Evolutionary conservation across 1,284 basidiomycete genomes (phyloP).

Genomic region (Somion occarium): DNA sequence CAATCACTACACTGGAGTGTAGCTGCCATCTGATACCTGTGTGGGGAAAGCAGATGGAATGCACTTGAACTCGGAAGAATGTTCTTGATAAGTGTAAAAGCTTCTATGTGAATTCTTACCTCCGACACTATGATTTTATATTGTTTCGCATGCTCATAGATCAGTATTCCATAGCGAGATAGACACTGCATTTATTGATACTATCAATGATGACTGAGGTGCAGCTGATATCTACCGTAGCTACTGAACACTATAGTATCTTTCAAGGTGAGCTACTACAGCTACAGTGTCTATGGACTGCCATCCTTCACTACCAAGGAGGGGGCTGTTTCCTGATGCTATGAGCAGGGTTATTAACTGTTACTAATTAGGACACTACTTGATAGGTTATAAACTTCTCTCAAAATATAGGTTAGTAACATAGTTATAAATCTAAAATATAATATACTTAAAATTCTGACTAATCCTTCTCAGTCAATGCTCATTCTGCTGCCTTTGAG

Average conservation of each 20-base stretch:
- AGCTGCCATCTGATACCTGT: slow-evolving; percentile 14
- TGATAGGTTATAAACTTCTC: not conserved
- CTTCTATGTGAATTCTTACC: slow-evolving; percentile 18
- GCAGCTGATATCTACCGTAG: no score
- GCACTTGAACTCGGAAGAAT: slow-evolving; percentile 11
- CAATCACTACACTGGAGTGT: not conserved
- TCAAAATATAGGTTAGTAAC: not conserved
- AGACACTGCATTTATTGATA: no score
- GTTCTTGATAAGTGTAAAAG: slow-evolving; percentile 11
- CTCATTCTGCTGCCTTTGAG: not conserved
- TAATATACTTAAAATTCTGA: not conserved
- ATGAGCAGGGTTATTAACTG: not conserved
- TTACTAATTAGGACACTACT: not conserved
- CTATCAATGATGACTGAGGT: no score
- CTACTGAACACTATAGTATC: no score
- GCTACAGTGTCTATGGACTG: no score
- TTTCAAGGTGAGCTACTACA: no score
- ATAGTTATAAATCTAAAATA: not conserved
- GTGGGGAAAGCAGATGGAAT: slow-evolving; percentile 11
- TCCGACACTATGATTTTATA: slow-evolving; percentile 17
- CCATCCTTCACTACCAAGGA: no score
- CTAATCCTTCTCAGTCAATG: not conserved
- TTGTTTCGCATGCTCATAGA: slow-evolving; percentile 9
- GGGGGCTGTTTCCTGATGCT: no score
- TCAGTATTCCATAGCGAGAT: no score